A percentile compares a stretch with the other conserved stretches of the same genome.
phyloP scores from a whole-genome alignment of 108 stramenopile genomes.

The Mediolabrus comicus region DNA sequence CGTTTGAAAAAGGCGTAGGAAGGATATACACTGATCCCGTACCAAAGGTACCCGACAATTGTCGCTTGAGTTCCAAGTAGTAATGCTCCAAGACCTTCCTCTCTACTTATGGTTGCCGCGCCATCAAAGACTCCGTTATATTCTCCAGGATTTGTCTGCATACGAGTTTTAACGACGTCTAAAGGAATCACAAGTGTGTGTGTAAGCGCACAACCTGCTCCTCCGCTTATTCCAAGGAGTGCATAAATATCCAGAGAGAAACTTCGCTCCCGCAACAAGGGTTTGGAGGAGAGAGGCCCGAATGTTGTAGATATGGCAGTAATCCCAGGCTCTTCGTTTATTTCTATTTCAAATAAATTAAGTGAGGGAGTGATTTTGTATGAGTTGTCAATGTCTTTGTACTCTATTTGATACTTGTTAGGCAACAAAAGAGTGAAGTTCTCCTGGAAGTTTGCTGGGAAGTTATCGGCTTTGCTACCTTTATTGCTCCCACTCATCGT shows the following conservation, averaged over 20 bases:
- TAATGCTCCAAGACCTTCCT: slow-evolving; percentile 75
- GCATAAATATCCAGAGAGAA: slow-evolving; percentile 52
- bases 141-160: slow-evolving; percentile 71
- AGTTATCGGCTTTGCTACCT: slow-evolving; percentile 19
- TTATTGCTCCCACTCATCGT: slow-evolving; percentile 8
- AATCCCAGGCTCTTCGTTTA: slow-evolving; percentile 54
- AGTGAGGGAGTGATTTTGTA: slow-evolving; percentile 51
- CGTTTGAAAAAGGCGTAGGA: slow-evolving; percentile 91
- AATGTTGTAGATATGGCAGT: slow-evolving; percentile 60
- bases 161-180: slow-evolving; percentile 78
- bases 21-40: slow-evolving; percentile 92
- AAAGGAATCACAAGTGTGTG: slow-evolving; percentile 89
- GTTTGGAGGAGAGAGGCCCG: slow-evolving; percentile 58
- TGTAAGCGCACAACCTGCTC: slow-evolving; percentile 87
- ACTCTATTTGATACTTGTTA: slow-evolving; percentile 21
- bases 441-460: slow-evolving; percentile 16
- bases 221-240: slow-evolving; percentile 84
- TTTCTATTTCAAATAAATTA: slow-evolving; percentile 47
- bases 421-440: slow-evolving; percentile 52
- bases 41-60: slow-evolving; percentile 90
- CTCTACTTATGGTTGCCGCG: slow-evolving; percentile 50
- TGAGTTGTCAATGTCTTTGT: slow-evolving; percentile 10
- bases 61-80: slow-evolving; percentile 89
- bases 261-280: slow-evolving; percentile 51
- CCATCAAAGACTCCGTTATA: slow-evolving; percentile 50